A percentile compares a stretch with the other conserved stretches of the same genome.
Evolutionary conservation across 176 grass and related monocot genomes (phyloP).

Genomic region (Urochloa ruziziensis): DNA sequence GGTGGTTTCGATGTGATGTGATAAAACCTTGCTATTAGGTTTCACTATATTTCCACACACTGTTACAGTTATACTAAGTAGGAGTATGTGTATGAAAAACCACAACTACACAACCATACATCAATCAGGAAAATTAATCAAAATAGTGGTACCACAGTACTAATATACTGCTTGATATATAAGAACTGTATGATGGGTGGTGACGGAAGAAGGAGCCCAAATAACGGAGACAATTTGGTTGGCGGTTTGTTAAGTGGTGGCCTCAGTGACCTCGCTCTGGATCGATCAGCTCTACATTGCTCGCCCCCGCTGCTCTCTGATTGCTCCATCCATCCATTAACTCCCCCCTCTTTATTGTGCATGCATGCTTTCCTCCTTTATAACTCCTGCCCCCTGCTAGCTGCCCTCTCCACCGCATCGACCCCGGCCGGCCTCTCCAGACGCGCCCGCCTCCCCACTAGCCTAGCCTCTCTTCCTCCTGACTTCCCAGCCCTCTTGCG

Average conservation of each 20-base stretch:
- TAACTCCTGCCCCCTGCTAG: slow-evolving; percentile 19
- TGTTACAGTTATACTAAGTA: too few species aligned
- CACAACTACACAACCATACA: background rate
- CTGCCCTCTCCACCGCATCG: slow-evolving; percentile 22
- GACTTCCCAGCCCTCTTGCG: background rate
- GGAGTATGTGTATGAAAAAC: too few species aligned
- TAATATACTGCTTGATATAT: too few species aligned
- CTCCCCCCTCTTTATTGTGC: slow-evolving; percentile 37
- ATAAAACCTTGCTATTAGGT: too few species aligned
- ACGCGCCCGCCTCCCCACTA: background rate
- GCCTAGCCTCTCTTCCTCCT: background rate
- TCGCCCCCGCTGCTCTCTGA: slow-evolving; percentile 26
- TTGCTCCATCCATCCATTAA: slow-evolving; percentile 54
- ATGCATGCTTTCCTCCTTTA: slow-evolving; percentile 55
- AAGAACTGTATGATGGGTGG: background rate
- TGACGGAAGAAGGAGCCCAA: background rate
- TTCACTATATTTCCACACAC: too few species aligned
- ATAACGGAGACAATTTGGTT: slow-evolving; percentile 15
- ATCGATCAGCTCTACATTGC: too few species aligned
- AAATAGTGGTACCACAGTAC: background rate
- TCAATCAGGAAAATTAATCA: background rate
- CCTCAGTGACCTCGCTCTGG: background rate
- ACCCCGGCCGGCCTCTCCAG: background rate
- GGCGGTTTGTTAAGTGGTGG: slow-evolving; percentile 29
- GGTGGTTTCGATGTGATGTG: too few species aligned